Percentiles rank a stretch among this genome's conserved stretches.
Evolutionary conservation across 176 grass and related monocot genomes (phyloP).

Genomic region (Thalia dealbata): DNA sequence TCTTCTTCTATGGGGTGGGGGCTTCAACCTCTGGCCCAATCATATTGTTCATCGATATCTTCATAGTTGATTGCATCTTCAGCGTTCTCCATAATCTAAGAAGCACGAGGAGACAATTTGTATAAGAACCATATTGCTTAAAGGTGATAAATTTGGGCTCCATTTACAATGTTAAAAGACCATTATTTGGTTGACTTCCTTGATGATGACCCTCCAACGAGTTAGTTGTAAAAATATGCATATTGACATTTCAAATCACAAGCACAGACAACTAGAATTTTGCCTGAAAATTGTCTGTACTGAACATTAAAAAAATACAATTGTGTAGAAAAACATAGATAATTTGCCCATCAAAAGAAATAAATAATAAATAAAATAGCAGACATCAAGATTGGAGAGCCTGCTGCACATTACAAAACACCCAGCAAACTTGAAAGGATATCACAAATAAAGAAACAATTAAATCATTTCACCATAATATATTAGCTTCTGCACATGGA

Average conservation of each 20-base stretch:
- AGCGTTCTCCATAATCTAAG: conserved; percentile 93
- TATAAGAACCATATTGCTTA: conserved; percentile 19
- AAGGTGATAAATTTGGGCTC: neutral
- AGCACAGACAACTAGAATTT: neutral
- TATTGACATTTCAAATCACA: neutral
- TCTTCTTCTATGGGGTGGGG: conserved; percentile 77
- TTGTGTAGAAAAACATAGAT: neutral
- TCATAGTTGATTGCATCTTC: conserved; percentile 97
- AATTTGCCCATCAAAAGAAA: too few relatives aligned
- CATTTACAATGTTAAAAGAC: neutral
- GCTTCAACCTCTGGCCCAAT: conserved; percentile 94
- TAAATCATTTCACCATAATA: too few relatives aligned
- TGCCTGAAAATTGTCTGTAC: neutral
- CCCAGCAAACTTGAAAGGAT: too few relatives aligned
- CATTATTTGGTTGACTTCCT: neutral
- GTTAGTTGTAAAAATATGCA: neutral
- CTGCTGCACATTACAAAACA: too few relatives aligned
- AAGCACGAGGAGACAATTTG: conserved; percentile 10
- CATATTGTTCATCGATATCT: conserved; percentile 99
- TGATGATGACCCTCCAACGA: neutral
- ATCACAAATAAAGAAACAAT: too few relatives aligned
- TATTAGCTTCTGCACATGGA: too few relatives aligned
- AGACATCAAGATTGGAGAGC: too few relatives aligned
- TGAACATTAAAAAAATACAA: neutral
- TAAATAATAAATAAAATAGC: too few relatives aligned